Evolutionary conservation across 768 basidiomycete genomes (phyloP), one percentile per base, ranked within the genome.

Genomic region (Tylopilus vinaceipallidus): DNA sequence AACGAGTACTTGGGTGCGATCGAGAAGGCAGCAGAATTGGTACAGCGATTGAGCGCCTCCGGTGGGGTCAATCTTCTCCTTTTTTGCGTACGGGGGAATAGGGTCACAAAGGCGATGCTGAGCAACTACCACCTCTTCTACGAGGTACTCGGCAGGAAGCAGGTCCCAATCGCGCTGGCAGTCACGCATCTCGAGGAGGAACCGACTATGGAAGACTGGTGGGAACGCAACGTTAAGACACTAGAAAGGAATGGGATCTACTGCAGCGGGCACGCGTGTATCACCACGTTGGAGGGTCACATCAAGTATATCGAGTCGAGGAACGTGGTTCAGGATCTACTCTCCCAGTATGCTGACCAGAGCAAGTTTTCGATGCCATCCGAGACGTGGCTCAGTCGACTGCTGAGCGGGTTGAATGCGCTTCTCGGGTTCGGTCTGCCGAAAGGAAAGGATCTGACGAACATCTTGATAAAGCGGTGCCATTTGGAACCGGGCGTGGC

Each of bases 111-210:
- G 20, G 60, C 59, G 36, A 55, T 54, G 42, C 57, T 53, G 53
- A 63, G 48, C 38, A 71, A 69, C 30, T 71, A 67, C 26, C 45
- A 54, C 4, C 45, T 75, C n/a, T 74, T 75, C 56, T 55, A 65
- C 33, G 66, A 75, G 40, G 64, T 74, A 24, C 67, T 76, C 4
- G 75, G 75, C 33, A 61, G 54, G 43, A 51, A 51, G 29, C 44
- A 62, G 29, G 74, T 75, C 12, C 75, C 74, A 16, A 66, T 70
- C 33, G 61, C 70, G 5, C 42, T 75, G 16, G 71, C 63, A 19
- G 54, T 76, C 9, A 75, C 71, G 0, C 69, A 73, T n/a, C 62
- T 75, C 3, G 74, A 73, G 42, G 47, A 59, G 2, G 67, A 68
- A 35, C 20, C 2, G 1, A 30, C 39, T 23, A 69, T 70, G 67